Percentiles rank a stretch among this genome's conserved stretches.
These are phyloP conservation scores for Plasmopara muralis DNA, from an alignment of 352 stramenopile genomes.

Conservation along the genomic window DNA sequence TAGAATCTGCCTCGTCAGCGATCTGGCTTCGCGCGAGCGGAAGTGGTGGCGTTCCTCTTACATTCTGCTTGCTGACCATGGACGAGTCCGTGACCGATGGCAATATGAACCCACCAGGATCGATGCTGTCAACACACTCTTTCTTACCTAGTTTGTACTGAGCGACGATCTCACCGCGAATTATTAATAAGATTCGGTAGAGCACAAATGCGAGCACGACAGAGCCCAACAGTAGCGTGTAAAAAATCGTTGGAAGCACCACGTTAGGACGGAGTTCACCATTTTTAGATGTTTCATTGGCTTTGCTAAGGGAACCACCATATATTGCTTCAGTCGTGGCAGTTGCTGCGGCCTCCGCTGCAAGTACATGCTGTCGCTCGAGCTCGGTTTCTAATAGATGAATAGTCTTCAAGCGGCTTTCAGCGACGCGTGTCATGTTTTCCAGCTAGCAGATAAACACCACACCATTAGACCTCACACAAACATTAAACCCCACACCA, in stretches of 20 bases:
- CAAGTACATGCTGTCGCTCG: conserved; percentile 50
- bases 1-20: conserved; percentile 17
- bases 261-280: conserved; percentile 19
- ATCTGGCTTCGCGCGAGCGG: conserved; percentile 20
- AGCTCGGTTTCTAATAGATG: conserved; percentile 67
- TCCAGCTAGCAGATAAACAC: conserved; percentile 27
- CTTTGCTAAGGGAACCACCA: conserved; percentile 2
- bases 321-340: conserved; percentile 11
- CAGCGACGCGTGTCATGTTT: conserved; percentile 61
- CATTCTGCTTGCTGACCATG: conserved; percentile 13
- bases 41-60: conserved; percentile 21
- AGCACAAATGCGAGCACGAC: conserved; percentile 39
- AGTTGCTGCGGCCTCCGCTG: conserved; percentile 27
- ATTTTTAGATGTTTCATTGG: conserved; percentile 11
- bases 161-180: conserved; percentile 32
- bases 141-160: conserved; percentile 27
- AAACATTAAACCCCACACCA: background rate
- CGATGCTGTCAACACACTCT: conserved; percentile 7
- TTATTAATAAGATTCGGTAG: conserved; percentile 49
- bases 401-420: conserved; percentile 62
- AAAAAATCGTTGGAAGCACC: conserved; percentile 47
- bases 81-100: conserved; percentile 22
- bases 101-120: conserved; percentile 11
- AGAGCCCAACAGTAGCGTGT: conserved; percentile 39
- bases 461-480: background rate